Evolutionary conservation across 257 asterid genomes (phyloP).

Genomic region (Plantago elongata): DNA sequence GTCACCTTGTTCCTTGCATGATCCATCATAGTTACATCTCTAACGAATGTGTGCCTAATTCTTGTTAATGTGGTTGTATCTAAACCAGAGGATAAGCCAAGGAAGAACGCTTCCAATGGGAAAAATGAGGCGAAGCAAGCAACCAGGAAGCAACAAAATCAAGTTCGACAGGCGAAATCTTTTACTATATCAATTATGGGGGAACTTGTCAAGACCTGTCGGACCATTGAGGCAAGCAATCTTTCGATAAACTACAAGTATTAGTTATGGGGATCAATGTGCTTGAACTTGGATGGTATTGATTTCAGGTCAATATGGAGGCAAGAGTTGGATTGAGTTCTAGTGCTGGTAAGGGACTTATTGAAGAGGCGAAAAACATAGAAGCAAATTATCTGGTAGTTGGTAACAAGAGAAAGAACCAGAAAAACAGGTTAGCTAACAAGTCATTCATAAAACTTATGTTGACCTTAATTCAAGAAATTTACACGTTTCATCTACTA

Average conservation of each 20-base stretch:
- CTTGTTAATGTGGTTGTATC: not conserved
- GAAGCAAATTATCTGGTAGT: constrained; percentile 59
- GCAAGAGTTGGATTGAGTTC: constrained; percentile 65
- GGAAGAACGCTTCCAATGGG: constrained; percentile 29
- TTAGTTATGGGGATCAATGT: not conserved
- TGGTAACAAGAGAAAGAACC: constrained; percentile 34
- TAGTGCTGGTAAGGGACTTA: constrained; percentile 47
- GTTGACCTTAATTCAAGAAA: constrained; percentile 20
- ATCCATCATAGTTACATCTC: not conserved
- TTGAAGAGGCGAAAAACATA: constrained; percentile 50
- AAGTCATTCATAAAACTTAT: constrained; percentile 18
- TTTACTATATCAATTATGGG: constrained; percentile 58
- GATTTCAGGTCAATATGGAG: constrained; percentile 60
- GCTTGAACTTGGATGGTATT: constrained; percentile 2
- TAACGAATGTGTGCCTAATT: not conserved
- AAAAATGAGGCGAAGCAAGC: constrained; percentile 40
- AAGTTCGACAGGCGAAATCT: constrained; percentile 69
- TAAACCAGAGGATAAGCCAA: constrained; percentile 34
- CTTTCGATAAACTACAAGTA: not conserved
- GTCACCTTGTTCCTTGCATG: constrained; percentile 16
- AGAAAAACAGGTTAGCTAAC: constrained; percentile 43
- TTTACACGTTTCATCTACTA: constrained; percentile 25
- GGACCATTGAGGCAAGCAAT: constrained; percentile 45
- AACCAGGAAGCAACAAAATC: constrained; percentile 41
- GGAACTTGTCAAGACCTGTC: constrained; percentile 55